phyloP scores from a whole-genome alignment of 164 flowering plant genomes.

The Umbilicus rupestris region DNA sequence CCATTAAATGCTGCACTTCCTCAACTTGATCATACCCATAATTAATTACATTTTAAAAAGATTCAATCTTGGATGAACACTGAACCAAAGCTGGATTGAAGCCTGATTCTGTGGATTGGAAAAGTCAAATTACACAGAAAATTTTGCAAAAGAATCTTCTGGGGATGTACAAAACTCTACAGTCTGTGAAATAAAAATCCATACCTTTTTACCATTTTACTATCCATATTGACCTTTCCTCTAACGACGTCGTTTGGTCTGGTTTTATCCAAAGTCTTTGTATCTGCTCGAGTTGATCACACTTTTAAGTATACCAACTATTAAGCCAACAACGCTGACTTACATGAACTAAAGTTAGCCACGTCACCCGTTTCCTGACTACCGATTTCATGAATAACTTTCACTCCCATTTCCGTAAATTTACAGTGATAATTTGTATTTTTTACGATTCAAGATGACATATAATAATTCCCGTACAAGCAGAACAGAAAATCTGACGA shows the following conservation, averaged over 20 bases:
- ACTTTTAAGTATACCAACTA: neutral
- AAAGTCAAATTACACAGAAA: neutral
- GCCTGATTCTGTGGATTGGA: neutral
- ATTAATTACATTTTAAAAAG: neutral
- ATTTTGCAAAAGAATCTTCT: conserved; percentile 2
- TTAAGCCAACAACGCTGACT: neutral
- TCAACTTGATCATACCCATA: neutral
- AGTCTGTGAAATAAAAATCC: neutral
- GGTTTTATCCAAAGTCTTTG: neutral
- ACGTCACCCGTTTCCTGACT: neutral
- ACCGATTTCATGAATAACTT: too few species aligned
- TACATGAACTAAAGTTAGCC: neutral
- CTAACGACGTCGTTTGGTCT: neutral
- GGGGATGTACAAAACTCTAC: neutral
- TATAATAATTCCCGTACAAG: too few species aligned
- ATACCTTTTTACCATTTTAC: neutral
- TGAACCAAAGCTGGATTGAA: conserved; percentile 3
- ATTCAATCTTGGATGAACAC: neutral
- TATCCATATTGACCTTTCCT: neutral
- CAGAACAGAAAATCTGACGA: too few species aligned
- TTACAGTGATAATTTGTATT: too few species aligned
- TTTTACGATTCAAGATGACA: too few species aligned
- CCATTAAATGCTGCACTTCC: neutral
- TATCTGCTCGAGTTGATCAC: neutral
- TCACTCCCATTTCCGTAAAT: too few species aligned